Conservation (phyloP, 768 basidiomycete species). For the Phlegmacium glaucopus region DNA sequence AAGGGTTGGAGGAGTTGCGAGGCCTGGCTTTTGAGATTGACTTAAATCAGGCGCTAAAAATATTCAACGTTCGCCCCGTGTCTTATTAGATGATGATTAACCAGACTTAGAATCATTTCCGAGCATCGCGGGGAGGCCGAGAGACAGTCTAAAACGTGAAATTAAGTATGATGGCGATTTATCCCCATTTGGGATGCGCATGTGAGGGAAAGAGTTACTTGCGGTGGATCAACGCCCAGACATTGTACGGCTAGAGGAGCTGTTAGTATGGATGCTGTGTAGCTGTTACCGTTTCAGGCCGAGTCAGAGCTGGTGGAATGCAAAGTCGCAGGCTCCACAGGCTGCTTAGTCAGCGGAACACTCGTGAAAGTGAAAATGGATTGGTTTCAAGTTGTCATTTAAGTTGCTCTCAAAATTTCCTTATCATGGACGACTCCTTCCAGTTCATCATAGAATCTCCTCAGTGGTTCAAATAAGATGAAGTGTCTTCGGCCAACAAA, state of each 20-base stretch:
- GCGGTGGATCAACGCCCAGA: too few relatives aligned
- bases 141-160: neutral
- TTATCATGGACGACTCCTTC: slow-evolving; percentile 67
- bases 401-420: slow-evolving; percentile 4
- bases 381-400: slow-evolving; percentile 12
- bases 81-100: too few relatives aligned
- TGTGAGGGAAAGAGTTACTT: neutral
- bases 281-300: slow-evolving; percentile 24
- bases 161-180: neutral
- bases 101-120: slow-evolving; percentile 11
- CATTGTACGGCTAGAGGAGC: too few relatives aligned
- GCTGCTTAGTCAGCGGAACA: slow-evolving; percentile 12
- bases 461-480: slow-evolving; percentile 84
- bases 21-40: too few relatives aligned
- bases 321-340: slow-evolving; percentile 2
- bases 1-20: too few relatives aligned
- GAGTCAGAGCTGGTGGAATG: slow-evolving; percentile 22
- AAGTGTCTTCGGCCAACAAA: slow-evolving; percentile 74
- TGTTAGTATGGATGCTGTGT: neutral
- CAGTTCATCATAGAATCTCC: slow-evolving; percentile 90
- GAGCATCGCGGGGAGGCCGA: slow-evolving; percentile 19
- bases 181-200: neutral
- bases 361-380: too few relatives aligned
- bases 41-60: too few relatives aligned
- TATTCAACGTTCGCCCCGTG: too few relatives aligned